Evolutionary conservation across 2,329 filamentous ascomycete genomes (phyloP).

Genomic region (Colletotrichum liriopes): DNA sequence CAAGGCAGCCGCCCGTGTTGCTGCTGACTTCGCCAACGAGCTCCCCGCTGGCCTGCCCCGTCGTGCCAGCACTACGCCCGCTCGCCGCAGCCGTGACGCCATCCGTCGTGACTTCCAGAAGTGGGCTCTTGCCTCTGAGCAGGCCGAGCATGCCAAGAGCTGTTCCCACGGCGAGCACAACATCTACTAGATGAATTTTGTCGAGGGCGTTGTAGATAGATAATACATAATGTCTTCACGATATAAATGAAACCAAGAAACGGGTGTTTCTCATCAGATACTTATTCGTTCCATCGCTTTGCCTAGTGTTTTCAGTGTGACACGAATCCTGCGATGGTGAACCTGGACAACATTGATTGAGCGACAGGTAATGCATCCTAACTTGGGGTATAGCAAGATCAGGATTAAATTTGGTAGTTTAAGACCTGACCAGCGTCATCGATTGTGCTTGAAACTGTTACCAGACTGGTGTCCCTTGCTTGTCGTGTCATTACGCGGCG

Average conservation of each 20-base stretch:
- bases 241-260: not conserved
- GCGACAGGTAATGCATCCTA: too few relatives aligned
- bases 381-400: too few relatives aligned
- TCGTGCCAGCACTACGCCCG: conserved; percentile 49
- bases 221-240: conserved; percentile 12
- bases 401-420: too few relatives aligned
- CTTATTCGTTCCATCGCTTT: not conserved
- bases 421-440: too few relatives aligned
- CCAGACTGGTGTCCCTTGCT: too few relatives aligned
- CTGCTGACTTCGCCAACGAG: conserved; percentile 57
- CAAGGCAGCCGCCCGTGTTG: conserved; percentile 65
- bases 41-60: conserved; percentile 52
- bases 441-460: too few relatives aligned
- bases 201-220: not conserved
- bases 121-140: conserved; percentile 43
- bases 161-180: conserved; percentile 39
- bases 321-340: too few relatives aligned
- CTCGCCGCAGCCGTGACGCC: conserved; percentile 40
- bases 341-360: too few relatives aligned
- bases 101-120: conserved; percentile 44
- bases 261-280: not conserved
- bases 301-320: not conserved
- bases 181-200: conserved; percentile 1
- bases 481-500: too few relatives aligned
- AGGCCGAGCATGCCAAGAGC: conserved; percentile 41